Conservation (phyloP, 495 filamentous ascomycete species). For the Tuber aestivum region DNA sequence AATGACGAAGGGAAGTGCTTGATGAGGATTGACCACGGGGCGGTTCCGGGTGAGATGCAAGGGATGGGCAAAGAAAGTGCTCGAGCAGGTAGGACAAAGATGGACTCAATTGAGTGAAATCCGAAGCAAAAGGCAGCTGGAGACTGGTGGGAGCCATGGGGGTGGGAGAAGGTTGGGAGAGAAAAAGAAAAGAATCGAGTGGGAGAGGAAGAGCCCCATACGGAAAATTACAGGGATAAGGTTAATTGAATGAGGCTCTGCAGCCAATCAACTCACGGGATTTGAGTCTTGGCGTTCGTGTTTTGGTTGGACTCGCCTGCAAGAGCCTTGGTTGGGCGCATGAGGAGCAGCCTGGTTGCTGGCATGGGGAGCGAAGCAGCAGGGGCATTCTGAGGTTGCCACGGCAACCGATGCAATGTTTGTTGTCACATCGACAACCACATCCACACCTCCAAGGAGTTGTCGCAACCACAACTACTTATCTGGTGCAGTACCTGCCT, state of each 20-base stretch:
- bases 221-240: neutral
- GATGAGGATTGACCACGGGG: neutral
- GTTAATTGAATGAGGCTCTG: neutral
- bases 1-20: neutral
- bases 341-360: neutral
- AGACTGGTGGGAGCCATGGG: neutral
- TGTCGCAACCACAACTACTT: constrained; percentile 10
- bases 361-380: neutral
- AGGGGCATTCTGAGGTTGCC: constrained; percentile 11
- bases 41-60: neutral
- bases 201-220: neutral
- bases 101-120: neutral
- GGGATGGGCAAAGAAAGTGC: neutral
- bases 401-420: constrained; percentile 34
- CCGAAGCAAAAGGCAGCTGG: constrained; percentile 5
- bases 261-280: neutral
- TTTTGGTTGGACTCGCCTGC: neutral
- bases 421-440: constrained; percentile 32
- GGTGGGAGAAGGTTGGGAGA: neutral
- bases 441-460: constrained; percentile 18
- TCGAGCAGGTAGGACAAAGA: neutral
- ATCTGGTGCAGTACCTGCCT: constrained; percentile 25
- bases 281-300: neutral
- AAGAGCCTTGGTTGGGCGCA: neutral
- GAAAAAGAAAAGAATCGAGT: constrained; percentile 1